Evolutionary conservation across 768 basidiomycete species (phyloP), one percentile per base, ranked within the genome.

Genomic region (Kwoniella botswanensis): DNA sequence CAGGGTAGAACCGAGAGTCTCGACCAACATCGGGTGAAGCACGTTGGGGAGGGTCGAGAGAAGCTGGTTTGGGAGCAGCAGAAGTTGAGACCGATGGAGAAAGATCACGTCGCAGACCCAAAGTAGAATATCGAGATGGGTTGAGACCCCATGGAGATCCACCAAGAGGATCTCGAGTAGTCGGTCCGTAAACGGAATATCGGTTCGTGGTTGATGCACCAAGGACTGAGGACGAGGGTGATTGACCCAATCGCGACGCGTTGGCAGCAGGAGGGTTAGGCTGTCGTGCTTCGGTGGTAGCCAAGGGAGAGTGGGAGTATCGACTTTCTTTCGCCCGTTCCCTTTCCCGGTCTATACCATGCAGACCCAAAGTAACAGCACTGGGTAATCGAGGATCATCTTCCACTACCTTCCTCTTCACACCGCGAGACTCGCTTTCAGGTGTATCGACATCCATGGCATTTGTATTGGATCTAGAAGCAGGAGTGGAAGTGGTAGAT

Each of bases 371-470:
- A 63, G 59, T 73, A 11, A 66, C 67, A 21, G 76, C 64, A 10
- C 72, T 58, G 3, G 72, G 70, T 9, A 75, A 65, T 29, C 72
- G 66, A 57, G 73, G 62, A 54, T 74, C 67, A 29, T 74, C 74
- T n/a, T 79, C 80, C 17, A 67, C 75, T 13, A 53, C 70, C 67
- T 83, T 83, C 10, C 82, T 71, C 64, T 83, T 83, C 12, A 75
- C 35, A 1, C 80, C 80, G 13, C 82, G 76, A 18, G 55, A 41
- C 1, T 81, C 82, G 13, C 68, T 65, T 26, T 74, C 69, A 5
- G 65, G 70, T 4, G 52, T 69, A 35, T 71, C 71, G 41, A 71
- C 64, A 22, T 68, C 76, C 67, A 64, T 73, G 22, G 44, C 43
- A 24, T 67, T 52, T 12, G 67, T 22, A 4, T 53, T 57, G 21